Evolutionary conservation across 1,139 yeast genomes (phyloP).

Genomic region (Saccharomyces pastorianus): DNA sequence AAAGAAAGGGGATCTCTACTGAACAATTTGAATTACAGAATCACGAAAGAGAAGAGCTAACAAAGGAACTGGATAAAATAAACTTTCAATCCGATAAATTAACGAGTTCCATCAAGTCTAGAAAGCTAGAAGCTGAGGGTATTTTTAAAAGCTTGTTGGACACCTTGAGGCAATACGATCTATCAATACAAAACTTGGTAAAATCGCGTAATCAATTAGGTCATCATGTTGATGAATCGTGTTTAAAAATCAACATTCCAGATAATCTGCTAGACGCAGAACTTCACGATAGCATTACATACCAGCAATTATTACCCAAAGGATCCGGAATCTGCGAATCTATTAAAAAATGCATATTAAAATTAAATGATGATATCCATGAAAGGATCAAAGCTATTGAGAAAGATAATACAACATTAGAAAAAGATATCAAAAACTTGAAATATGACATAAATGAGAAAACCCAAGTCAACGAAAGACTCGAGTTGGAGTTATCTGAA

Average conservation of each 20-base stretch:
- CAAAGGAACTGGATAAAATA: slow-evolving; percentile 46
- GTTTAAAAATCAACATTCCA: background rate
- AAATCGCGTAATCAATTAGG: slow-evolving; percentile 35
- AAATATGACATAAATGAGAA: slow-evolving; percentile 43
- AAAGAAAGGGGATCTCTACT: slow-evolving; percentile 50
- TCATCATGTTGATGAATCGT: slow-evolving; percentile 22
- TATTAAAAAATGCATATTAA: slow-evolving; percentile 32
- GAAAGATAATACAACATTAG: slow-evolving; percentile 43
- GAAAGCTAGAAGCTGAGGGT: slow-evolving; percentile 42
- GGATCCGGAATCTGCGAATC: slow-evolving; percentile 4
- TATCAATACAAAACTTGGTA: slow-evolving; percentile 30
- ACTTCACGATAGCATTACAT: slow-evolving; percentile 1
- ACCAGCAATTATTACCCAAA: slow-evolving; percentile 1
- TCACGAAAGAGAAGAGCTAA: slow-evolving; percentile 43
- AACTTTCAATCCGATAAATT: slow-evolving; percentile 38
- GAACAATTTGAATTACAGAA: slow-evolving; percentile 56
- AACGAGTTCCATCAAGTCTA: slow-evolving; percentile 36
- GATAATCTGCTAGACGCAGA: background rate
- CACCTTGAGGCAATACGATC: slow-evolving; percentile 42
- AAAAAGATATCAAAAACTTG: slow-evolving; percentile 40
- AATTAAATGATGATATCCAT: slow-evolving; percentile 42
- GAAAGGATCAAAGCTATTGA: slow-evolving; percentile 45
- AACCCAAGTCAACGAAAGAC: slow-evolving; percentile 44
- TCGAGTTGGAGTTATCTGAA: slow-evolving; percentile 45
- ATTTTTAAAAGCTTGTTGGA: slow-evolving; percentile 45